Evolutionary conservation across 192 early-diverging fungal species (phyloP), one percentile per base, ranked within the genome.

Genomic region (Pecoramyces ruminantium): DNA sequence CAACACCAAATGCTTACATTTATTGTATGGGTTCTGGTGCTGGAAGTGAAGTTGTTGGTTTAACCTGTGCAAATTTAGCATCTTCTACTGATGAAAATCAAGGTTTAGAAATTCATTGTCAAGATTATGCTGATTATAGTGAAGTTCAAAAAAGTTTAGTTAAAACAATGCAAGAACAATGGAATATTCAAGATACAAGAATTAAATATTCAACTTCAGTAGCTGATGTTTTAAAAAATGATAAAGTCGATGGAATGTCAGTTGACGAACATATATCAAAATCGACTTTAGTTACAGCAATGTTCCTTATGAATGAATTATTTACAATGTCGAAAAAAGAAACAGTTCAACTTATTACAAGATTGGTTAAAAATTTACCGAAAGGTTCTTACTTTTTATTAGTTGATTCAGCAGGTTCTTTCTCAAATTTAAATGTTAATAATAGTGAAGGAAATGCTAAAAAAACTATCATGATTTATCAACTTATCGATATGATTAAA

Each of bases 231-330:
- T 81, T 94, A 28, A 85, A 88, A 80, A 83, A 86, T 16, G 82
- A 85, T 18, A 80, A 84, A n/a, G 82, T 85, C 13, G 25, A 67
- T 67, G 51, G 51, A 11, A 67, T 67, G 51, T 8, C 51, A 4
- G 51, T 92, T 0, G 83, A 88, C 79, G 34, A 81, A 21, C 78
- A 83, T 9, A 87, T 96, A 11, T 82, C 86, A 5, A 80, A 85
- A 28, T 89, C 94, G 4, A 85, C 91, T 81, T 81, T 97, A 77
- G 92, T 95, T 28, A 97, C 96, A 3, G 90, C 93, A 38, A 92
- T 96, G 88, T 98, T 97, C 90, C 88, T 97, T 1, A 87, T 98
- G 87, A 97, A 97, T 83, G 96, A 98, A 82, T 84, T 98, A 25
- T 93, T 98, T 84, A 84, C 89, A 4, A 87, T 86, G 82, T 89